phyloP scores from a whole-genome alignment of 83 land plant species.

The Picea abies region DNA sequence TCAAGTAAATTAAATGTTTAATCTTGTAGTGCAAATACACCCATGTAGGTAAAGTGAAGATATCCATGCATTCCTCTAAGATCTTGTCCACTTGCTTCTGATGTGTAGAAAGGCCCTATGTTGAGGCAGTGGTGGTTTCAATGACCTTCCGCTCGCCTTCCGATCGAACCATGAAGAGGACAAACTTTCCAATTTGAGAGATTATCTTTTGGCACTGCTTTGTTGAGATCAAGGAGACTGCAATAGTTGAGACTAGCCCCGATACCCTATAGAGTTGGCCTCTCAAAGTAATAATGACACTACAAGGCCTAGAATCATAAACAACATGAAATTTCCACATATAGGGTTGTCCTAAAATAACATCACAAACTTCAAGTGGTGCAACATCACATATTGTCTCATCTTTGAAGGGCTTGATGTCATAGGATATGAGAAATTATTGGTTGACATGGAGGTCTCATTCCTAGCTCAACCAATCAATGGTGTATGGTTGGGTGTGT shows the following conservation, averaged over 20 bases:
- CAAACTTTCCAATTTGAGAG: too few species aligned
- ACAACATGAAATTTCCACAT: background rate
- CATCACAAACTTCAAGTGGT: background rate
- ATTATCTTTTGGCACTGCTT: too few species aligned
- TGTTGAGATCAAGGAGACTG: too few species aligned
- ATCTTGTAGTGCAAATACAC: too few species aligned
- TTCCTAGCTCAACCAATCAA: background rate
- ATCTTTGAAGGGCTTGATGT: background rate
- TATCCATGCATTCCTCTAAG: too few species aligned
- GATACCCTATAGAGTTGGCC: background rate
- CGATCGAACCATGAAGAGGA: too few species aligned
- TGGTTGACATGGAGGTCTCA: background rate
- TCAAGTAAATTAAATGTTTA: too few species aligned
- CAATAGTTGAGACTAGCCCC: background rate
- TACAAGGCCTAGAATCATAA: background rate
- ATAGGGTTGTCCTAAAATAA: background rate
- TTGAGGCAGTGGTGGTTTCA: too few species aligned
- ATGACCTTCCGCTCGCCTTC: too few species aligned
- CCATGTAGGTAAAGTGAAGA: too few species aligned
- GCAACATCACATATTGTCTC: background rate
- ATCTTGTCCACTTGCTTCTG: too few species aligned
- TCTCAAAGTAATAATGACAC: background rate
- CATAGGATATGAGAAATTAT: background rate
- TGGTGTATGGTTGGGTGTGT: background rate
- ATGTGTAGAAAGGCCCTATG: too few species aligned